Conservation (phyloP, 2,329 filamentous ascomycete species). For the Pseudogymnoascus sp. region DNA sequence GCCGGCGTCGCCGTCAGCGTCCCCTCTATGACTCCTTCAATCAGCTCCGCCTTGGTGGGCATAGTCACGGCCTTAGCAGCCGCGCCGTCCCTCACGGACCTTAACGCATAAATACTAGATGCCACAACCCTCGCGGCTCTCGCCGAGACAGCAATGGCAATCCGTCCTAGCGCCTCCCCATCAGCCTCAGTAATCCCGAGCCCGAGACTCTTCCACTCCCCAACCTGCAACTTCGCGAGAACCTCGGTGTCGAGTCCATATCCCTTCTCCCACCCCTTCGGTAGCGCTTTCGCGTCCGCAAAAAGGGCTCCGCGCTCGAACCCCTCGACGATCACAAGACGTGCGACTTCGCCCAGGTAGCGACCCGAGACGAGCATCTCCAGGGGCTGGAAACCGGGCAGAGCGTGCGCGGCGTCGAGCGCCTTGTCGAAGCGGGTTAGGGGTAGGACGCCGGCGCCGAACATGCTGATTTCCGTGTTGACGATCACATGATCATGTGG, state of each 20-base stretch:
- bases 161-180: background rate
- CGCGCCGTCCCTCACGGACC: background rate
- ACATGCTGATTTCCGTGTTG: conserved; percentile 63
- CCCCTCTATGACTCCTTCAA: background rate
- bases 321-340: conserved; percentile 52
- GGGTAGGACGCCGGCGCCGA: conserved; percentile 51
- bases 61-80: no score
- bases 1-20: background rate
- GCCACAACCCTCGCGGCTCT: background rate
- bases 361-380: conserved; percentile 58
- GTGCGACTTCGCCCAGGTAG: conserved; percentile 59
- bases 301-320: conserved; percentile 48
- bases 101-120: background rate
- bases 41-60: conserved; percentile 44
- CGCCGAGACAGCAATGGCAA: background rate
- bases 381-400: conserved; percentile 54
- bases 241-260: conserved; percentile 57
- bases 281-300: conserved; percentile 51
- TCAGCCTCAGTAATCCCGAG: background rate
- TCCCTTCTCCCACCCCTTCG: conserved; percentile 42
- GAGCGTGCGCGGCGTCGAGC: conserved; percentile 45
- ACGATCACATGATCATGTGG: conserved; percentile 54
- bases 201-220: background rate
- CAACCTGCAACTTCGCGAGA: conserved; percentile 40
- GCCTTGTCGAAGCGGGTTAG: conserved; percentile 53